These are phyloP conservation scores for Zasmidium citrigriseum DNA, from an alignment of 2,329 filamentous ascomycete genomes.

Conservation along the genomic window DNA sequence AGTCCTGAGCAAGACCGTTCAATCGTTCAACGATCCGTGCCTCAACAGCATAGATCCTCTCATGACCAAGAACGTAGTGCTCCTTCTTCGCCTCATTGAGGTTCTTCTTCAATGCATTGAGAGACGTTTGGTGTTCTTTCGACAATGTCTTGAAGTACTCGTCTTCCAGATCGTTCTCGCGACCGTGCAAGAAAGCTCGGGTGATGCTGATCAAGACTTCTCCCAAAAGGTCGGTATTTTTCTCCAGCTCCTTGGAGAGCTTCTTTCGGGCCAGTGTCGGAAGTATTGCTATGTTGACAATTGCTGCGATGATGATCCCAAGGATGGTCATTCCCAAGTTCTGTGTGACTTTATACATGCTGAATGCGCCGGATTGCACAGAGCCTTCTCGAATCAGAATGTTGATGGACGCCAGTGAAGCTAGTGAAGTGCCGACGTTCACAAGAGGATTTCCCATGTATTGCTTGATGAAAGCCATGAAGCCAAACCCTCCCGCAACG, in stretches of 20 bases:
- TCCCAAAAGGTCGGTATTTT: slow-evolving; percentile 72
- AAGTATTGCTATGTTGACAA: slow-evolving; percentile 76
- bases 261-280: slow-evolving; percentile 74
- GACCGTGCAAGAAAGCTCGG: slow-evolving; percentile 78
- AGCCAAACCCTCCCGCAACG: slow-evolving; percentile 80
- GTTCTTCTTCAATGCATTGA: slow-evolving; percentile 71
- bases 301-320: slow-evolving; percentile 67
- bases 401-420: slow-evolving; percentile 85
- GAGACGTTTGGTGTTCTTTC: slow-evolving; percentile 64
- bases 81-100: slow-evolving; percentile 86
- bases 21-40: slow-evolving; percentile 79
- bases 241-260: slow-evolving; percentile 72
- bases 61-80: slow-evolving; percentile 78
- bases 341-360: slow-evolving; percentile 76
- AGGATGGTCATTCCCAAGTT: slow-evolving; percentile 82
- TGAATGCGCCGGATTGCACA: slow-evolving; percentile 79
- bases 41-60: slow-evolving; percentile 76
- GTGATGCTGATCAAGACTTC: slow-evolving; percentile 82
- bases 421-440: slow-evolving; percentile 70
- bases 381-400: slow-evolving; percentile 89
- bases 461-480: slow-evolving; percentile 60
- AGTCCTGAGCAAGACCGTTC: slow-evolving; percentile 80
- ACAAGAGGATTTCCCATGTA: slow-evolving; percentile 41
- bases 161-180: slow-evolving; percentile 73
- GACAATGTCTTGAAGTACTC: slow-evolving; percentile 62